Evolutionary conservation across 2,329 filamentous ascomycete species (phyloP).

Genomic region (Helotiales sp.): DNA sequence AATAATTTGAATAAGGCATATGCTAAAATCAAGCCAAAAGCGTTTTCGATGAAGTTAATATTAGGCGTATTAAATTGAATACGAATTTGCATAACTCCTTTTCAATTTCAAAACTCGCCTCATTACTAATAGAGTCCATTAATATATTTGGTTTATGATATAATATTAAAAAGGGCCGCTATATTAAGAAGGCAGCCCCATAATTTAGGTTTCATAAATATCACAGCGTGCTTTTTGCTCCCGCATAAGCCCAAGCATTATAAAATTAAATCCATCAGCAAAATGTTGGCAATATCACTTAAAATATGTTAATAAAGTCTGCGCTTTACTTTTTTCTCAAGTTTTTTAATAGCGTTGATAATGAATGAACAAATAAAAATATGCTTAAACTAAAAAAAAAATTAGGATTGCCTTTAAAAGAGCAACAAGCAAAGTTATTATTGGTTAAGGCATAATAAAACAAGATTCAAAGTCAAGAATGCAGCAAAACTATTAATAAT

Average conservation of each 20-base stretch:
- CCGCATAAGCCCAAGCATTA: constrained; percentile 24
- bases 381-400: constrained; percentile 31
- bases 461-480: constrained; percentile 29
- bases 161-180: constrained; percentile 24
- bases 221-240: constrained; percentile 28
- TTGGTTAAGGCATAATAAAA: constrained; percentile 25
- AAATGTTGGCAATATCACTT: constrained; percentile 27
- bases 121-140: constrained; percentile 24
- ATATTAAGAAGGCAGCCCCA: constrained; percentile 22
- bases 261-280: constrained; percentile 28
- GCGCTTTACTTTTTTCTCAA: constrained; percentile 24
- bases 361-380: constrained; percentile 28
- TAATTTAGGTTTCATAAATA: constrained; percentile 23
- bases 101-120: constrained; percentile 27
- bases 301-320: constrained; percentile 26
- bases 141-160: constrained; percentile 25
- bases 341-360: constrained; percentile 26
- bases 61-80: constrained; percentile 22
- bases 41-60: constrained; percentile 23
- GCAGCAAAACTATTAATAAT: constrained; percentile 25
- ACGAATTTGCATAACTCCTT: constrained; percentile 19
- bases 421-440: constrained; percentile 14
- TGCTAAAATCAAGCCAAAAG: constrained; percentile 12
- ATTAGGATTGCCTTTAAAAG: constrained; percentile 28
- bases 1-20: constrained; percentile 19